phyloP scores from a whole-genome alignment of 805 yeast genomes.

The Lachancea thermotolerans region DNA sequence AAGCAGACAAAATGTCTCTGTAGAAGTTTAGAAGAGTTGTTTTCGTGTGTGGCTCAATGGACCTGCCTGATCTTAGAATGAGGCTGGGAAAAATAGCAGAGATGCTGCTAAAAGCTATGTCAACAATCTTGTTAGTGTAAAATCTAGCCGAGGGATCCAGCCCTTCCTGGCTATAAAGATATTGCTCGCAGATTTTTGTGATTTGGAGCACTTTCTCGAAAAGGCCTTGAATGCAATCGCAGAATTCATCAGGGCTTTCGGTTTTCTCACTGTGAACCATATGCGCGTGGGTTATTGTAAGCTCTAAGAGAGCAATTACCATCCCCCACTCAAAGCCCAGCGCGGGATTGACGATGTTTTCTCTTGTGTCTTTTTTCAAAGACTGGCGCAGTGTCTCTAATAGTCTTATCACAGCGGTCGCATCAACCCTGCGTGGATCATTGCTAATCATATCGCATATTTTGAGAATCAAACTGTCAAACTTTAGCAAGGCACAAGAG shows the following conservation, averaged over 20 bases:
- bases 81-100: constrained; percentile 24
- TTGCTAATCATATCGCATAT: constrained; percentile 2
- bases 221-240: constrained; percentile 9
- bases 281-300: constrained; percentile 19
- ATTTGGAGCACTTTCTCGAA: constrained; percentile 20
- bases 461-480: constrained; percentile 4
- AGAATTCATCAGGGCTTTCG: constrained; percentile 10
- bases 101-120: constrained; percentile 21
- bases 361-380: constrained; percentile 7
- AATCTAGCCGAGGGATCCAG: constrained; percentile 18
- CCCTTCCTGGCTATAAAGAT: constrained; percentile 12
- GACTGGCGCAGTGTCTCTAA: constrained; percentile 10
- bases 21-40: constrained; percentile 12
- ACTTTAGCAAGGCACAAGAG: neutral
- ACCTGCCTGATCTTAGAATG: constrained; percentile 20
- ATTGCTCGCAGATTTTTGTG: constrained; percentile 16
- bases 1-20: constrained; percentile 21
- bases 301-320: constrained; percentile 17
- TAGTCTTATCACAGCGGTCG: constrained; percentile 7
- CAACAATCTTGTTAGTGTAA: constrained; percentile 26
- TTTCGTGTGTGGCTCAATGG: constrained; percentile 4
- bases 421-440: constrained; percentile 9
- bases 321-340: constrained; percentile 21
- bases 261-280: constrained; percentile 20
- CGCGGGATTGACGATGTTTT: constrained; percentile 3